These are phyloP conservation scores for Buddleja alternifolia DNA, from an alignment of 257 asterid species.

Conservation along the genomic window DNA sequence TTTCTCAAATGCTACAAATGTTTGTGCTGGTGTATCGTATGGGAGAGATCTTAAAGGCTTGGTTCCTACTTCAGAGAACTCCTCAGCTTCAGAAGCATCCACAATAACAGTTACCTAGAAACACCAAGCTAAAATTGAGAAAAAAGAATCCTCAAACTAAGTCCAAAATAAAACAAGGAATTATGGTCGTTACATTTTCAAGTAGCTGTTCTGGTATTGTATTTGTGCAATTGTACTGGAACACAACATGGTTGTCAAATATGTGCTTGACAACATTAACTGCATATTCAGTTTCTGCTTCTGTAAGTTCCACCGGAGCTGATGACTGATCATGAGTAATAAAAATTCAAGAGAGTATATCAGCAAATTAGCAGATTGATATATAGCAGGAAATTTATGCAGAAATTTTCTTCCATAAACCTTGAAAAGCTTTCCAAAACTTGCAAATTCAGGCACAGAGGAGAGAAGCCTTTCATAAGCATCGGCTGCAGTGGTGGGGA, in stretches of 20 bases:
- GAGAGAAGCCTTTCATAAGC: conserved; percentile 78
- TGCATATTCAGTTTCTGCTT: conserved; percentile 98
- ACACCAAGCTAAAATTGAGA: conserved; percentile 28
- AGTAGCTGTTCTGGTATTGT: conserved; percentile 92
- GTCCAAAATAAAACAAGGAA: conserved; percentile 3
- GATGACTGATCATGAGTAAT: conserved; percentile 69
- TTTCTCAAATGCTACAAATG: conserved; percentile 93
- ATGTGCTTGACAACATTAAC: conserved; percentile 97
- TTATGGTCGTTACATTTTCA: conserved; percentile 66
- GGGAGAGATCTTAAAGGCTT: conserved; percentile 87
- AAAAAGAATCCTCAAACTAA: conserved; percentile 10
- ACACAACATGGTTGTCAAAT: conserved; percentile 83
- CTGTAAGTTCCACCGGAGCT: conserved; percentile 96
- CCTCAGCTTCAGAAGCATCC: conserved; percentile 98
- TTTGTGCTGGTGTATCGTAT: conserved; percentile 88
- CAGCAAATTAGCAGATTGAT: conserved; percentile 29
- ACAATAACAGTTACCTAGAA: conserved; percentile 86
- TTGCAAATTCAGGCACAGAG: conserved; percentile 82
- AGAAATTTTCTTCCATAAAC: conserved; percentile 40
- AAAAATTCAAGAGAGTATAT: conserved; percentile 25
- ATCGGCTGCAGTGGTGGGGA: conserved; percentile 75
- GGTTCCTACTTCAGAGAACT: conserved; percentile 81
- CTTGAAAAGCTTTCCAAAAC: conserved; percentile 95
- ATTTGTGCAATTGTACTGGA: conserved; percentile 97
- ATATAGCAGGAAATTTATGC: not conserved